Evolutionary conservation across 768 basidiomycete genomes (phyloP), one percentile per base, ranked within the genome.

Genomic region (Lactarius tabidus): DNA sequence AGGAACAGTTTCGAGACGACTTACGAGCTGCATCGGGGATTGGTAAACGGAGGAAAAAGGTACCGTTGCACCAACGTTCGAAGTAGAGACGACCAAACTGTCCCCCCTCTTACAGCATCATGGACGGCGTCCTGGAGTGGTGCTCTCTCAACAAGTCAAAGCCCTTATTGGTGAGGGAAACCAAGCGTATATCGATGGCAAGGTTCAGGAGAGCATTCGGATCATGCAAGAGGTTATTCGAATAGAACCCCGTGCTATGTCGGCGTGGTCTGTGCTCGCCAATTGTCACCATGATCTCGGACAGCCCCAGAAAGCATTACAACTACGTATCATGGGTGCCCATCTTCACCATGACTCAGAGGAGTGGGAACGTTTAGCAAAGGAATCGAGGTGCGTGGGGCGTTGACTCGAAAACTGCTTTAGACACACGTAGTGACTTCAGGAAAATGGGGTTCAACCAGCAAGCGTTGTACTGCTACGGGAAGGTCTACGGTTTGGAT

Each of bases 161-260:
- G 79, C 84, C 1, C 77, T 96, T 20, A 85, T 98, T 58, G 93
- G 93, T 31, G 86, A 89, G 61, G 95, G 91, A 26, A 95, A 95
- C 72, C 85, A 90, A 71, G 89, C 90, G 2, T 97, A 92, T 74
- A 84, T 95, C 57, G 85, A 89, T 70, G 84, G 79, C 65, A 76
- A 92, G 62, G 77, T 86, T 10, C 76, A 80, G 2, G 82, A 88
- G 69, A 88, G 93, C 1, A 86, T 93, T 39, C 83, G 85, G 23
- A 82, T 88, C 29, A 91, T 95, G 84, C 87, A 89, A 72, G 93
- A 98, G 72, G 91, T 97, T 69, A 93, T 99, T 60, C 85, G 93
- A 10, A 92, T 95, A 62, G 96, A 99, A 73, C 93, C 95, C 2
- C 85, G 90, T 20, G 90, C 93, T 1, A 79, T 82, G 0, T 77